phyloP scores from a whole-genome alignment of 441 rosid genomes.

The Populus hybrid region DNA sequence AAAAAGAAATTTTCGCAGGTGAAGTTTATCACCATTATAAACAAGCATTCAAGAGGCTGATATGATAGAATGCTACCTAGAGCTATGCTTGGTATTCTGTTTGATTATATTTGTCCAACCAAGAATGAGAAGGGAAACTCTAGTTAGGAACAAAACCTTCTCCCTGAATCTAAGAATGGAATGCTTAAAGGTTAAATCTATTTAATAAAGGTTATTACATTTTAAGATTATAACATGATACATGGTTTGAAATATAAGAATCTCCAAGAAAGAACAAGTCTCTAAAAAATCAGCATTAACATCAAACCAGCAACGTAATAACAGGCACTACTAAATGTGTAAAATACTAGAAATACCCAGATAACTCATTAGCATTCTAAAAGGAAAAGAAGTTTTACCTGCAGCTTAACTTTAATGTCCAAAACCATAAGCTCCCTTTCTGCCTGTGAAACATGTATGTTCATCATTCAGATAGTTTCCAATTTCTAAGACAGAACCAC shows the following conservation, averaged over 20 bases:
- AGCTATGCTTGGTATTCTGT: not conserved
- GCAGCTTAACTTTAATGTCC: conserved; percentile 98
- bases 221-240: not conserved
- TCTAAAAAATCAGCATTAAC: not conserved
- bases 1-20: not conserved
- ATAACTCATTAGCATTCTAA: not conserved
- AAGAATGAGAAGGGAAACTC: not conserved
- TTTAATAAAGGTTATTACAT: not conserved
- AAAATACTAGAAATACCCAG: conserved; percentile 12
- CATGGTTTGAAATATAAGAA: not conserved
- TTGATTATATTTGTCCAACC: not conserved
- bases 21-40: not conserved
- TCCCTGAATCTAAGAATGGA: not conserved
- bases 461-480: conserved; percentile 11
- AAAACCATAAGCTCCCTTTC: conserved; percentile 98
- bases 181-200: not conserved
- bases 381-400: conserved; percentile 41
- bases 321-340: not conserved
- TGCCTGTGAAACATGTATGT: conserved; percentile 50
- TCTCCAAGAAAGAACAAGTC: not conserved
- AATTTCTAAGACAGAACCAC: conserved; percentile 14
- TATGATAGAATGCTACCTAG: not conserved
- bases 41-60: not conserved
- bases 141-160: not conserved
- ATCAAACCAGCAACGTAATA: not conserved